Percentiles rank a stretch among this genome's conserved stretches.
Conservation (phyloP, 352 stramenopile genomes). For the Phytopythium ostracodes region DNA sequence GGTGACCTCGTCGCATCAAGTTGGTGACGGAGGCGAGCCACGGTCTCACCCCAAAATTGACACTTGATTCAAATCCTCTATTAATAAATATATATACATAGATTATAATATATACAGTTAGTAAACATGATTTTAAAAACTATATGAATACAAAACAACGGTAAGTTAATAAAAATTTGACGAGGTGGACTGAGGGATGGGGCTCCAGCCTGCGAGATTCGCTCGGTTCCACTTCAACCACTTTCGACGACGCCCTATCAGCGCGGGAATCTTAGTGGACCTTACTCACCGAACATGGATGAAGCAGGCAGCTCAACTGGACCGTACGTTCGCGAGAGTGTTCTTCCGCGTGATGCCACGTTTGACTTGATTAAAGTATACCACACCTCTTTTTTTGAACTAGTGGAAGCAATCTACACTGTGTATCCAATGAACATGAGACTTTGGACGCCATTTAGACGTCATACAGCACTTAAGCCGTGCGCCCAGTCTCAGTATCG, state of each 20-base stretch:
- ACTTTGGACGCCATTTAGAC: too few relatives aligned
- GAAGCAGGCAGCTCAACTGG: neutral
- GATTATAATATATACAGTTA: too few relatives aligned
- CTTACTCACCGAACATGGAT: too few relatives aligned
- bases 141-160: too few relatives aligned
- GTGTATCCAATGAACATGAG: neutral
- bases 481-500: neutral
- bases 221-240: neutral
- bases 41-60: too few relatives aligned
- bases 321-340: neutral
- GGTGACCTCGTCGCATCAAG: too few relatives aligned
- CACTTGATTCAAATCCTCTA: too few relatives aligned
- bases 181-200: neutral
- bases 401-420: neutral
- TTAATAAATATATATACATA: too few relatives aligned
- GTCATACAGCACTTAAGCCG: neutral
- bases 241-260: neutral
- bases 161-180: neutral
- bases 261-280: neutral
- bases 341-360: neutral
- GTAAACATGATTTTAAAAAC: neutral
- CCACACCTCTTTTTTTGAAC: too few relatives aligned
- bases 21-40: too few relatives aligned
- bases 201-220: neutral
- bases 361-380: conserved; percentile 18